Percentiles rank a stretch among this genome's conserved stretches.
phyloP scores from a whole-genome alignment of 768 basidiomycete species.

The Russula foetens region DNA sequence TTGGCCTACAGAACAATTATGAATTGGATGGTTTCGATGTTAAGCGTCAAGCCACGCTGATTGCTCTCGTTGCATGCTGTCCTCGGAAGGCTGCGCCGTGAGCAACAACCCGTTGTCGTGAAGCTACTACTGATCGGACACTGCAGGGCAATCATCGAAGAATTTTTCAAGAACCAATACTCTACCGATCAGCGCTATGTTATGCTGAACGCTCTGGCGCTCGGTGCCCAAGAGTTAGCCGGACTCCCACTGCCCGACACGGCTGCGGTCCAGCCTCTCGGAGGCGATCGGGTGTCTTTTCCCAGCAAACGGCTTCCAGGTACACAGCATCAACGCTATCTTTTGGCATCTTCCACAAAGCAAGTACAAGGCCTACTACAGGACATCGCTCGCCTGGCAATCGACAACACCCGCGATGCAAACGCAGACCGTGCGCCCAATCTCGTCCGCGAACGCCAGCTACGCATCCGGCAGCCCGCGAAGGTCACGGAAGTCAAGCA shows the following conservation, averaged over 20 bases:
- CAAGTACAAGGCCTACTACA: constrained; percentile 54
- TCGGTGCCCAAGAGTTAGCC: constrained; percentile 81
- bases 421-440: constrained; percentile 50
- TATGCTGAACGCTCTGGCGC: constrained; percentile 78
- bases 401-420: constrained; percentile 51
- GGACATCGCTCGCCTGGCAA: constrained; percentile 51
- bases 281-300: constrained; percentile 41
- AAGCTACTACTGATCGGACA: not conserved
- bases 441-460: constrained; percentile 63
- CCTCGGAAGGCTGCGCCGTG: constrained; percentile 78
- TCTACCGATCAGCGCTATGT: constrained; percentile 78
- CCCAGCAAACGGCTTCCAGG: constrained; percentile 77
- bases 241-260: constrained; percentile 31
- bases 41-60: constrained; percentile 68
- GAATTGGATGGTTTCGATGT: constrained; percentile 73
- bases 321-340: constrained; percentile 49
- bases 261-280: constrained; percentile 27
- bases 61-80: constrained; percentile 71
- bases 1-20: constrained; percentile 75
- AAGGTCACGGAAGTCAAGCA: constrained; percentile 38
- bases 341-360: constrained; percentile 23
- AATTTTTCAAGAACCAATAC: constrained; percentile 92
- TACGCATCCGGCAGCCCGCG: constrained; percentile 49
- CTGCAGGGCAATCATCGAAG: constrained; percentile 71
- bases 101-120: constrained; percentile 27